Evolutionary conservation across 495 filamentous ascomycete genomes (phyloP), one percentile per base, ranked within the genome.

Genomic region (Clohesyomyces aquaticus): DNA sequence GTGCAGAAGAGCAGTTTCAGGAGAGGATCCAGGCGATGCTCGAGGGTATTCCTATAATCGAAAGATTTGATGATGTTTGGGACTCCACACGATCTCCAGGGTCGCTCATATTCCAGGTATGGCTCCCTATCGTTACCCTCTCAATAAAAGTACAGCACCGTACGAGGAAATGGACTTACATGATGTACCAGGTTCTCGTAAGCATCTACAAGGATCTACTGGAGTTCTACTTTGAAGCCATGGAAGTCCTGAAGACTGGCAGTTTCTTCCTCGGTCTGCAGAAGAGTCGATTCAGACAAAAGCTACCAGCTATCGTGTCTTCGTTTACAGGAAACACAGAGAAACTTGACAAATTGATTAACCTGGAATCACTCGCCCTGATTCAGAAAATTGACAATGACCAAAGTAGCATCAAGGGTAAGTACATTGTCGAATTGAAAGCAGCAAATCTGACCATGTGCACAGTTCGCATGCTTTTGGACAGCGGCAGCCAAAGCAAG

Each of bases 221-320:
- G 21, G 47, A 50, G 2, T 50, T 50, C 47, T 50, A 50, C 47
- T 50, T 50, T 25, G 47, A 50, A 50, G 47, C 47, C 47, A 50
- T 50, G 47, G 22, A 50, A 4, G 47, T 50, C 25, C 47, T 50
- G 22, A 26, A 50, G 4, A 50, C 4, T 50, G 47, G 22, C 12
- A 50, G 22, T 26, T 50, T 50, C 14, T 50, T 50, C 22, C 4
- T 50, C 25, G 47, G 47, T 10, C 26, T 50, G 47, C 47, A 50
- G 14, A 50, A 50, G 47, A 50, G 47, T 25, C 47, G 22, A 6
- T 50, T 50, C 6, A 22, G 47, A 26, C 10, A 50, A 25, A 50
- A 25, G 47, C 47, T 50, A 26, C 47, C 12, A 14, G 47, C 21
- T 22, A 50, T 50, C 19, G 47, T 50, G 22, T 11, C 10, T 14